Evolutionary conservation across 495 filamentous ascomycete species (phyloP).

Genomic region (Entonaema liquescens): DNA sequence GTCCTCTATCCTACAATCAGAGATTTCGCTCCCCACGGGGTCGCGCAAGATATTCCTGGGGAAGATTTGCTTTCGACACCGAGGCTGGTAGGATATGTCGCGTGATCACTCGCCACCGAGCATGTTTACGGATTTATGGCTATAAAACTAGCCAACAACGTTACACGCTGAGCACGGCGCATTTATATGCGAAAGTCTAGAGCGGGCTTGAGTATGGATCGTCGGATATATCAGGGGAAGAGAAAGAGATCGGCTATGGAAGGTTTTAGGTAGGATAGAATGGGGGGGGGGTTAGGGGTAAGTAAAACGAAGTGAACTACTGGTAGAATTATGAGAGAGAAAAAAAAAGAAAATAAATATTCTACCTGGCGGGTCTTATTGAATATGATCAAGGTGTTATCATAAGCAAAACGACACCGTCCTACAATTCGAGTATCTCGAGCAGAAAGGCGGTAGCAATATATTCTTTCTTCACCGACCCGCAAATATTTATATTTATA

Average conservation of each 20-base stretch:
- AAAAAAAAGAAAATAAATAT: too few species aligned
- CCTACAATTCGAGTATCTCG: not conserved
- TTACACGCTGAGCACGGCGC: not conserved
- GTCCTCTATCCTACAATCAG: not conserved
- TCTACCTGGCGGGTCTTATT: not conserved
- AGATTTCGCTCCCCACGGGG: constrained; percentile 22
- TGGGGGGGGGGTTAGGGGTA: not conserved
- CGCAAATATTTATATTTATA: not conserved
- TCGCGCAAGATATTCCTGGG: constrained; percentile 28
- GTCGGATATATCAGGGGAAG: not conserved
- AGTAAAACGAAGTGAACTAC: not conserved
- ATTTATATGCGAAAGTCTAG: not conserved
- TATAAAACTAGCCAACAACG: not conserved
- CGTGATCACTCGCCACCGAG: constrained; percentile 20
- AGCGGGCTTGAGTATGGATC: not conserved
- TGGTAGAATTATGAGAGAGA: too few species aligned
- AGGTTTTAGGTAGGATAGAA: too few species aligned
- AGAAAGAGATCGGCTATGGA: not conserved
- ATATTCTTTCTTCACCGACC: constrained; percentile 22
- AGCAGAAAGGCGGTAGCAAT: not conserved
- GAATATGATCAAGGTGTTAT: not conserved
- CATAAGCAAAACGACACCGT: constrained; percentile 4
- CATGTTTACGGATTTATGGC: constrained; percentile 4
- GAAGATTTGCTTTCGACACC: constrained; percentile 26
- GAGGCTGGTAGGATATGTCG: constrained; percentile 9